Evolutionary conservation across 2,329 filamentous ascomycete species (phyloP).

Genomic region (Fusarium sp.): DNA sequence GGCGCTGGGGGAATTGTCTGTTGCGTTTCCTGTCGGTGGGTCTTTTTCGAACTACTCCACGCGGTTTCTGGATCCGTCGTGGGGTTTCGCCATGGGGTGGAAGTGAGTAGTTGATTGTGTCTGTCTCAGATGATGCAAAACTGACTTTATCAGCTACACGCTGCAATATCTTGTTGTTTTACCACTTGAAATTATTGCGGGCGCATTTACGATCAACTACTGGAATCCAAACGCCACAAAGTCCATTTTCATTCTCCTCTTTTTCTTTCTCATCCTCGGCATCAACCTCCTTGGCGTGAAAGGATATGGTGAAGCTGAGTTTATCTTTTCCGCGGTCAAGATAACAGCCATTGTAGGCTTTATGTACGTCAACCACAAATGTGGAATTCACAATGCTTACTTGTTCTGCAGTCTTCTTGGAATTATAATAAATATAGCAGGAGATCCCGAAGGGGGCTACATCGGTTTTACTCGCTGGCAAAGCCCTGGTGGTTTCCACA

Average conservation of each 20-base stretch:
- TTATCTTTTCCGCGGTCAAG: conserved; percentile 88
- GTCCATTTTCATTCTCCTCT: conserved; percentile 84
- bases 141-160: conserved; percentile 71
- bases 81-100: conserved; percentile 96
- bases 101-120: conserved; percentile 65
- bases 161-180: conserved; percentile 88
- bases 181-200: conserved; percentile 87
- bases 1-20: conserved; percentile 89
- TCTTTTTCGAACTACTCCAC: conserved; percentile 94
- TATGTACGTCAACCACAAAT: conserved; percentile 69
- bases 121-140: background rate
- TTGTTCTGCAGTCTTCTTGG: conserved; percentile 76
- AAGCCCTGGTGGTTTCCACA: conserved; percentile 82
- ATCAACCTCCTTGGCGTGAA: conserved; percentile 92
- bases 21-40: conserved; percentile 88
- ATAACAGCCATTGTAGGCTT: conserved; percentile 87
- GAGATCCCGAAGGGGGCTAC: conserved; percentile 78
- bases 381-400: conserved; percentile 10
- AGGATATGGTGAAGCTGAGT: conserved; percentile 90
- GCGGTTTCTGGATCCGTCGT: conserved; percentile 92
- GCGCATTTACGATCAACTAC: conserved; percentile 84
- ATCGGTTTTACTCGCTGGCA: conserved; percentile 84
- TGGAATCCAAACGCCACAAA: conserved; percentile 77
- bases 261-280: conserved; percentile 78
- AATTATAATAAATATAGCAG: conserved; percentile 86